Base-by-base conservation (phyloP, 129 eudicot species). In the Kitagawia praeruptora region DNA sequence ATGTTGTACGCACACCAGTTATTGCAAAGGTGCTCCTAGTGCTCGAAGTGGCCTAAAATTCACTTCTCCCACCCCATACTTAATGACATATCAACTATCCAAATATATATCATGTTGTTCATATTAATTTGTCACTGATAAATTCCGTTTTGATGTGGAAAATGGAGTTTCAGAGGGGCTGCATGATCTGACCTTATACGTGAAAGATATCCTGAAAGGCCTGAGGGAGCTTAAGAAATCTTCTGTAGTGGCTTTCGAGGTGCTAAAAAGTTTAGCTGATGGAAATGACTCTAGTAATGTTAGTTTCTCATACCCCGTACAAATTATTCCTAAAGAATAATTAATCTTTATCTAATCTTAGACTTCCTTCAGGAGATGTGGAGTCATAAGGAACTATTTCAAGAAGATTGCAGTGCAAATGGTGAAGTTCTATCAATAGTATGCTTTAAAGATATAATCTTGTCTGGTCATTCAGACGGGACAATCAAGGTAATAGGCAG, bases 391-490 rank as follows among this genome's bases (percentile, higher is more conserved):
- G 91, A 91, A 79, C 56, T 91, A 75, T 75, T 69, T 72, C 90
- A 87, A 83, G 87, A 84, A 84, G 97, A 91, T 85, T 91, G 92
- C 82, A 81, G 82, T 71, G 70, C 27, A 6, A 87, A 86, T 47
- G 97, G 97, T 25, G 97, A 91, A 87, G 93, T 91, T 73, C 46
- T 86, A 34, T 79, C 92, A 1, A 67, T 91, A 34, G 80, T 85
- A 63, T 86, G 84, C 74, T 76, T 81, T 41, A 89, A 86, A 83
- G 89, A 82, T 76, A 84, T 82, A 75, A 84, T 89, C 78, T 84
- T 89, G 78, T 89, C 97, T 19, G 93, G 97, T 40, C 97, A 91
- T 79, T 85, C 97, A 46, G 97, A 91, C 86, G 97, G 97, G 75
- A 86, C 89, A 12, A 86, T 91, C 81, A 91, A 91, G 91, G 96